Evolutionary conservation across 345 rosid genomes (phyloP), one percentile per base, ranked within the genome.

Genomic region (Eucalyptus erythrocorys): DNA sequence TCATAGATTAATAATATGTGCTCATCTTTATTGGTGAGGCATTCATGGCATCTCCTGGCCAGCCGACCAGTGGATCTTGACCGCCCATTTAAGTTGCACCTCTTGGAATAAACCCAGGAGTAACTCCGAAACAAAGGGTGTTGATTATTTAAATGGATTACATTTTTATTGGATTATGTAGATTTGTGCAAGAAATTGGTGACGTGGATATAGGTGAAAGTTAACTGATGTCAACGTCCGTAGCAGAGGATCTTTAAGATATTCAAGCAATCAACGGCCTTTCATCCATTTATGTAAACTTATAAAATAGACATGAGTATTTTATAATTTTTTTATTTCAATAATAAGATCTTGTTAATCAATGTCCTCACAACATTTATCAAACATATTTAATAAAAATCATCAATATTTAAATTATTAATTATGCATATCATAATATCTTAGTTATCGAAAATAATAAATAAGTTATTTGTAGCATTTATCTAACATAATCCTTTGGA

Each of bases 21-120:
- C 79, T 7, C 66, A 59, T 59, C 45, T 32, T 34, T 21, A 48
- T 48, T 32, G 37, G 61, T 40, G 30, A 86, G 55, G 45, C 61
- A 86, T 86, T 86, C 87, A 88, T 91, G 91, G 91, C 90, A 87
- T 89, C 87, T 89, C 90, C 86, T 87, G 92, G 91, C 90, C 92
- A 87, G 89, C 94, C 91, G 92, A 90, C 94, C 91, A 50, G n/a
- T 90, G 88, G 91, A 94, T 92, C 94, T 88, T 48, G 27, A 82
- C 92, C 91, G 91, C 92, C 91, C 91, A 87, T 87, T 90, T 30
- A 40, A 34, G 87, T 87, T 85, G 87, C 32, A 76, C 66, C 92
- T 30, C 81, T 45, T 42, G 17, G 42, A 88, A 89, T 80, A 71
- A 80, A 50, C 88, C 90, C 89, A 57, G 88, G 90, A 86, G 79